Percentiles rank a stretch among this genome's conserved stretches.
phyloP scores from a whole-genome alignment of 805 yeast genomes.

The Saccharomycopsis selenospora region DNA sequence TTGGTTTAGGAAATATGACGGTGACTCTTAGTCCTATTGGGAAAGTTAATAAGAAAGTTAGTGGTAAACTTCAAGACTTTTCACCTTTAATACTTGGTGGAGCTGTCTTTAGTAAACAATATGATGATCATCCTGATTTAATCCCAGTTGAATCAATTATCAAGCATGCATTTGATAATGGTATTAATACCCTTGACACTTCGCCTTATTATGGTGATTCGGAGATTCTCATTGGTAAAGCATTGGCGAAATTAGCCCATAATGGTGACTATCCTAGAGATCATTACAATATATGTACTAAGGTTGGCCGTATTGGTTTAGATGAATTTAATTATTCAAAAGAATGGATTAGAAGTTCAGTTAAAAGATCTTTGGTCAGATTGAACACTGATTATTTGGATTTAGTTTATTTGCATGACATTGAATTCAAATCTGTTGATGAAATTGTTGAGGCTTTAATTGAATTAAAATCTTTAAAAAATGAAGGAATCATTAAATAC shows the following conservation, averaged over 20 bases:
- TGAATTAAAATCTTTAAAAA: constrained; percentile 51
- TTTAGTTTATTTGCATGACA: constrained; percentile 79
- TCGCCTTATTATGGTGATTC: constrained; percentile 93
- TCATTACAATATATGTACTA: constrained; percentile 65
- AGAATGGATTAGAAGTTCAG: constrained; percentile 51
- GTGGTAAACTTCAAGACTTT: constrained; percentile 21
- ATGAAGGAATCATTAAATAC: constrained; percentile 52
- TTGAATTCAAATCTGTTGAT: constrained; percentile 62
- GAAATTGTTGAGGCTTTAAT: constrained; percentile 56
- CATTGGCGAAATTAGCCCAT: constrained; percentile 39
- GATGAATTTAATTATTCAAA: constrained; percentile 72
- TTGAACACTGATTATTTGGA: constrained; percentile 66
- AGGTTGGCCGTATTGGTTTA: constrained; percentile 69
- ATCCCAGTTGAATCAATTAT: constrained; percentile 55
- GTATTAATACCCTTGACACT: constrained; percentile 74
- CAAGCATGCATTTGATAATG: constrained; percentile 51
- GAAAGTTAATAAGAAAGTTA: neutral
- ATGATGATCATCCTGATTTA: constrained; percentile 57
- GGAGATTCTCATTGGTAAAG: constrained; percentile 65
- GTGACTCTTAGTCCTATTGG: neutral
- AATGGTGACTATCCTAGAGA: constrained; percentile 45
- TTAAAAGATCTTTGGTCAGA: constrained; percentile 58
- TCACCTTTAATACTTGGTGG: constrained; percentile 77
- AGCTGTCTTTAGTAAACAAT: constrained; percentile 78
- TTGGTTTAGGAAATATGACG: too few relatives aligned